Base-by-base conservation (phyloP, 108 stramenopile genomes). In the Nitzschia putrida region DNA sequence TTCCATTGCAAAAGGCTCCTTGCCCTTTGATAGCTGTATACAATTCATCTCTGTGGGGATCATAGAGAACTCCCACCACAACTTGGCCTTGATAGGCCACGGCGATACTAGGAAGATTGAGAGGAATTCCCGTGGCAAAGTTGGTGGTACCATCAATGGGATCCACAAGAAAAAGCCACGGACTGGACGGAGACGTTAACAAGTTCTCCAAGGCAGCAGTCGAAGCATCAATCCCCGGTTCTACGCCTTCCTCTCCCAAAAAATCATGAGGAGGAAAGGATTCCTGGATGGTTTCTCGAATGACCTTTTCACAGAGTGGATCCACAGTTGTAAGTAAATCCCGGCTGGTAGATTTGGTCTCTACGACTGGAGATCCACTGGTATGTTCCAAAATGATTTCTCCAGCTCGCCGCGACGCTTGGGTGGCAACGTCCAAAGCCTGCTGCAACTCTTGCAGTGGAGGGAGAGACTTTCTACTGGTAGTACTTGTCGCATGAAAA, bases 221-320 rank as follows among this genome's bases (percentile, higher is more conserved):
- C 37, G 84, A 77, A 0, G 95, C 90, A n/a, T 87, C 83, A 24
- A 79, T 80, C 8, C 95, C 95, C 8, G 92, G 83, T 21, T 66
- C 87, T 8, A 97, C 95, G 61, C 85, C 83, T 78, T 96, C 95
- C 75, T 97, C 95, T 0, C 96, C 96, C 12, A 97, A 80, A 58
- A 97, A 80, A 26, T 67, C 68, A 63, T 94, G 93, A 39, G 60
- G 44, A 8, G 94, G 90, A 68, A 85, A 93, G 3, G 71, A 51
- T 25, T 57, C 73, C 20, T 74, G 57, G n/a, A 94, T 65, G 7
- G 78, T 85, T 53, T 74, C 78, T 20, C 61, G 60, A 24, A 85
- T 86, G 8, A 63, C 78, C 63, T 67, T 49, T 51, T 70, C 69
- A 43, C 69, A 70, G 6, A 70, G 14, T 7, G 69, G 69, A 59